These are phyloP conservation scores for Micractinium sp. DNA, from an alignment of 139 green algal genomes.

Conservation along the genomic window DNA sequence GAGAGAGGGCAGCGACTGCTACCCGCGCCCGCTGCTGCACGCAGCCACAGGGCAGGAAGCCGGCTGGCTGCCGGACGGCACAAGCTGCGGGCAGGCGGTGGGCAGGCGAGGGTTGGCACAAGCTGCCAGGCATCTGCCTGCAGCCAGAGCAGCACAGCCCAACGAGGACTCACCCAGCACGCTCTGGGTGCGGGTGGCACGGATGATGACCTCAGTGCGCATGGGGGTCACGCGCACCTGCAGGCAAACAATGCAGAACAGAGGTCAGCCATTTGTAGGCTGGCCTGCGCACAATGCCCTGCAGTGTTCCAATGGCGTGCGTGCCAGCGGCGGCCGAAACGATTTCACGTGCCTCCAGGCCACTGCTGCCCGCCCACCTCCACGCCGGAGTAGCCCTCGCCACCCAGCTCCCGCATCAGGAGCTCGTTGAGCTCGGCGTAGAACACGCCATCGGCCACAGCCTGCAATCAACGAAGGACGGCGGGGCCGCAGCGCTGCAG, in stretches of 20 bases:
- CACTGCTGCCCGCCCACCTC: slow-evolving; percentile 75
- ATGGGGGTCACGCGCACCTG: slow-evolving; percentile 90
- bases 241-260: background rate
- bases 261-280: background rate
- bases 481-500: no score
- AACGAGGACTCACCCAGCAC: slow-evolving; percentile 88
- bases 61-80: no score
- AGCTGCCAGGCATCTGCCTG: background rate
- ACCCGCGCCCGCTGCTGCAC: background rate
- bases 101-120: no score
- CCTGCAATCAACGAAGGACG: slow-evolving; percentile 72
- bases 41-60: background rate
- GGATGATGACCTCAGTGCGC: slow-evolving; percentile 99
- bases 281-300: no score
- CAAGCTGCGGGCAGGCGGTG: background rate
- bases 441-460: slow-evolving; percentile 98
- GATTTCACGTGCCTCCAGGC: background rate
- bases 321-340: background rate
- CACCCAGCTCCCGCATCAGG: slow-evolving; percentile 91
- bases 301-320: no score
- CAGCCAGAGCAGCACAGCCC: background rate
- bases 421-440: slow-evolving; percentile 99
- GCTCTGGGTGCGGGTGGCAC: slow-evolving; percentile 97
- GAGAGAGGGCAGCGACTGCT: no score
- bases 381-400: slow-evolving; percentile 96